These are phyloP conservation scores for Aspergillus pseudonomiae DNA, from an alignment of 2,329 filamentous ascomycete species.

Conservation along the genomic window DNA sequence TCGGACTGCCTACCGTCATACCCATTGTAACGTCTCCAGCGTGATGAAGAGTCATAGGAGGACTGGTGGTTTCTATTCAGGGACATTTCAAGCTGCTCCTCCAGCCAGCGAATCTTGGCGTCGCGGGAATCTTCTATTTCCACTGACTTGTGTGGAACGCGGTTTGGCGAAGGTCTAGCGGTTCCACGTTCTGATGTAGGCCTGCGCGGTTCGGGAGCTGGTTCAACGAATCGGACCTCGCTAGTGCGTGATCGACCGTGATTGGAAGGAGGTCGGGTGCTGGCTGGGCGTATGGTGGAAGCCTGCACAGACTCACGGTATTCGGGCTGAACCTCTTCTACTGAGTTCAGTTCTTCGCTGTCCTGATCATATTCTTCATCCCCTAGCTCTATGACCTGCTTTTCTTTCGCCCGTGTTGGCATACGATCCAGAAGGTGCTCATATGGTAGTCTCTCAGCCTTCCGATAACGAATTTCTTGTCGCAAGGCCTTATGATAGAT, in stretches of 20 bases:
- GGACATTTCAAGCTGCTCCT: background rate
- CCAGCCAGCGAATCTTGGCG: background rate
- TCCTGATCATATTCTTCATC: background rate
- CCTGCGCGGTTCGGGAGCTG: background rate
- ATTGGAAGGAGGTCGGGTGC: background rate
- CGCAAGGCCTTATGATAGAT: constrained; percentile 21
- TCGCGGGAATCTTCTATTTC: background rate
- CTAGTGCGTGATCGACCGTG: background rate
- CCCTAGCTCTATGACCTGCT: background rate
- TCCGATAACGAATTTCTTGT: background rate
- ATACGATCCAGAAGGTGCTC: background rate
- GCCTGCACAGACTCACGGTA: background rate
- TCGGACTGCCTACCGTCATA: background rate
- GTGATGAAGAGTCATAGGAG: background rate
- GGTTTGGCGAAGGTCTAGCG: background rate
- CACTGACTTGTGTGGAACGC: background rate
- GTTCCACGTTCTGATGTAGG: background rate
- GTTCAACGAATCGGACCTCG: background rate
- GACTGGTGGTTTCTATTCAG: background rate
- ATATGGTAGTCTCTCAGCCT: background rate
- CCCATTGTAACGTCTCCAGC: background rate
- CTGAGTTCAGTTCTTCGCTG: background rate
- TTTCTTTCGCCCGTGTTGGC: background rate
- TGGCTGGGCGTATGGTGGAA: background rate
- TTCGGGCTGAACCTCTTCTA: background rate